Evolutionary conservation across 805 yeast species (phyloP), one percentile per base, ranked within the genome.

Genomic region (Hanseniaspora jakobsenii): DNA sequence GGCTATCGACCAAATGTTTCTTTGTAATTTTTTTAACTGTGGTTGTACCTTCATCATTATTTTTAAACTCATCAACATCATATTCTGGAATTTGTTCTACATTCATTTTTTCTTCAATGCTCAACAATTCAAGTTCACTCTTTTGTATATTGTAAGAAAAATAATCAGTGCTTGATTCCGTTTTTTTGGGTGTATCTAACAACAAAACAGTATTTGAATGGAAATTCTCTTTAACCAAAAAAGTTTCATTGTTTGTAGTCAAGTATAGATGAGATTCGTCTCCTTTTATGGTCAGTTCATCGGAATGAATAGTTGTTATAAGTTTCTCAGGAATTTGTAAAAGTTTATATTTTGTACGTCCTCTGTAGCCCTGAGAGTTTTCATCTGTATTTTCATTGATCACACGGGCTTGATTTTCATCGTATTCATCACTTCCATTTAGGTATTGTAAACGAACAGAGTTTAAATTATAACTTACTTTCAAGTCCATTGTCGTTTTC

Each of bases 201-300:
- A 86, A 49, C 51, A 85, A 57, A n/a, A 82, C 77, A 4, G 89
- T 72, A 58, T 89, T 86, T 6, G 95, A 81, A 59, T 89, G 96
- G 56, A 84, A 83, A 65, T 81, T 78, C 54, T 81, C 87, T 42
- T 84, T 68, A 14, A 86, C 53, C 36, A 67, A 65, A 72, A 74
- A 86, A 0, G 94, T 81, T 40, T 66, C 59, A 23, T 61, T 51
- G 3, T 61, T 52, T 1, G 89, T 72, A 48, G 87, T 79, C 13
- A 85, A 57, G 24, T 28, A 42, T 5, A 42, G 22, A 26, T 22
- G 28, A 17, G 34, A 21, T 2, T 13, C 14, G 17, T 42, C 36
- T 4, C 46, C 46, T 35, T 42, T 42, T 10, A 42, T 4, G 1
- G 17, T 29, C 7, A 42, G 18, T 6, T 42, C 39, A 29, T 42